Evolutionary conservation across 257 asterid species (phyloP).

Genomic region (Phtheirospermum japonicum): DNA sequence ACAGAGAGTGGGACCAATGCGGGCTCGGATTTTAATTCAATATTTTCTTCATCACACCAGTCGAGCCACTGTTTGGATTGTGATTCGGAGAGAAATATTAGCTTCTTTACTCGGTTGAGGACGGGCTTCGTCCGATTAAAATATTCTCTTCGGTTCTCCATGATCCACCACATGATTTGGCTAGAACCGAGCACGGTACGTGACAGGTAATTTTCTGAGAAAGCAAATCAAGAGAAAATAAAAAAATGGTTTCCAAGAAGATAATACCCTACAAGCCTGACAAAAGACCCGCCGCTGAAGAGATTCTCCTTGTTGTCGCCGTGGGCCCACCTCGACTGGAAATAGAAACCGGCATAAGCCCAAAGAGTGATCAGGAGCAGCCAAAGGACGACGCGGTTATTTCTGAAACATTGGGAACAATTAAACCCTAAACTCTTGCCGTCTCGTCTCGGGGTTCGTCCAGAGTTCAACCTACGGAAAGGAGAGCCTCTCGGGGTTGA

Average conservation of each 20-base stretch:
- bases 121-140: slow-evolving; percentile 80
- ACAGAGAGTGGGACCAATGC: slow-evolving; percentile 81
- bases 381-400: slow-evolving; percentile 87
- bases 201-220: slow-evolving; percentile 77
- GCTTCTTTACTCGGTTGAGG: slow-evolving; percentile 72
- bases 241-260: background rate
- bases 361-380: slow-evolving; percentile 92
- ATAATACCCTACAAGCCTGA: background rate
- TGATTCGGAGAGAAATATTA: slow-evolving; percentile 76
- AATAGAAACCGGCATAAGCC: slow-evolving; percentile 90
- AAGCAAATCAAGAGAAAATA: slow-evolving; percentile 4
- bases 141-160: slow-evolving; percentile 95
- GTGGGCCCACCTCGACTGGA: slow-evolving; percentile 98
- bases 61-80: slow-evolving; percentile 87
- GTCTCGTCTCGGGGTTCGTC: slow-evolving; percentile 66
- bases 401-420: slow-evolving; percentile 50
- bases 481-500: slow-evolving; percentile 86
- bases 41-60: slow-evolving; percentile 92
- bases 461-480: slow-evolving; percentile 58
- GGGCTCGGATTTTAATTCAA: slow-evolving; percentile 68
- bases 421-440: slow-evolving; percentile 37
- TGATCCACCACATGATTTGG: slow-evolving; percentile 98
- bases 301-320: slow-evolving; percentile 93
- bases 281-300: slow-evolving; percentile 59
- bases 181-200: slow-evolving; percentile 86